Evolutionary conservation across 352 stramenopile genomes (phyloP).

Genomic region (Phytophthora brassicae): DNA sequence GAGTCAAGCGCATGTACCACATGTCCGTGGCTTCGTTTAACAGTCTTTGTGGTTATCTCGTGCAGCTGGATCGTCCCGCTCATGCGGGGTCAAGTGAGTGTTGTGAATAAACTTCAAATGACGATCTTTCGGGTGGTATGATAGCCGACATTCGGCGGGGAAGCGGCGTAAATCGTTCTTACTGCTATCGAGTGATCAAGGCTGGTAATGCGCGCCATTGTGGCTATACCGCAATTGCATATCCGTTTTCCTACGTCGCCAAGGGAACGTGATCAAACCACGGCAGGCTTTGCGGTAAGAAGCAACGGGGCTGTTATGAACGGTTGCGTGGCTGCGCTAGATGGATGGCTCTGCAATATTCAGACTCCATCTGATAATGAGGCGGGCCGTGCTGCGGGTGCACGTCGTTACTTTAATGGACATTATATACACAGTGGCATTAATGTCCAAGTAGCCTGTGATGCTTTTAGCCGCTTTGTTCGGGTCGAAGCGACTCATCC

Average conservation of each 20-base stretch:
- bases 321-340: conserved; percentile 3
- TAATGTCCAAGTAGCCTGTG: conserved; percentile 3
- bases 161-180: not conserved
- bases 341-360: conserved; percentile 10
- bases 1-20: not conserved
- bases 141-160: not conserved
- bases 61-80: not conserved
- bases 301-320: not conserved
- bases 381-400: not conserved
- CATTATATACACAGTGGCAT: conserved; percentile 7
- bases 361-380: not conserved
- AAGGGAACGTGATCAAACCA: not conserved
- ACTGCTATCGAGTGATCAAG: not conserved
- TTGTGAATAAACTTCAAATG: not conserved
- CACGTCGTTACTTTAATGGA: conserved; percentile 6
- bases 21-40: not conserved
- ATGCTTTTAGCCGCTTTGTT: conserved; percentile 7
- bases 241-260: not conserved
- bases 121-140: not conserved
- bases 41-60: not conserved
- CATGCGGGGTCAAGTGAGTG: not conserved
- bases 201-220: conserved; percentile 5
- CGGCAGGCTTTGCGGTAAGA: not conserved
- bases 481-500: conserved; percentile 10
- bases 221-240: not conserved